Conservation (phyloP, 2,329 filamentous ascomycete genomes). For the Xylogone sp. region DNA sequence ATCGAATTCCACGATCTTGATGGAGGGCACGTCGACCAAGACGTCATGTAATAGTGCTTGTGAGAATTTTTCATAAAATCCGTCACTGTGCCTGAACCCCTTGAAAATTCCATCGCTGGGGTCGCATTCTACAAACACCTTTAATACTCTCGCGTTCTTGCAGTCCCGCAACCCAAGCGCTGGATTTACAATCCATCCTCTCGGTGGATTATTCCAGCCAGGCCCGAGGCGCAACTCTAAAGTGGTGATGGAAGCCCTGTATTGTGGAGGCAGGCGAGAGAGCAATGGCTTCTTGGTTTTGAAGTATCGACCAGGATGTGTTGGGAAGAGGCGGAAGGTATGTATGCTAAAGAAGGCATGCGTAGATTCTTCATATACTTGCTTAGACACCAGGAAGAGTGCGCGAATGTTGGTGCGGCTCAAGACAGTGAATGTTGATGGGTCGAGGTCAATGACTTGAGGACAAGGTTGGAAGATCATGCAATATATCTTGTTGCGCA, state of each 20-base stretch:
- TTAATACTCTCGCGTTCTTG: slow-evolving; percentile 52
- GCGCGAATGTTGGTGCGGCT: slow-evolving; percentile 49
- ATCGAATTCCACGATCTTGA: slow-evolving; percentile 64
- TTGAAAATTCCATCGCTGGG: slow-evolving; percentile 64
- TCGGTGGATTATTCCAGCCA: slow-evolving; percentile 67
- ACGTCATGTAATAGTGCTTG: slow-evolving; percentile 52
- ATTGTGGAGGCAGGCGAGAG: slow-evolving; percentile 57
- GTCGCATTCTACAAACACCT: slow-evolving; percentile 69
- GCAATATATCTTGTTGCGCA: slow-evolving; percentile 66
- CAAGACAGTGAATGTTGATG: slow-evolving; percentile 59
- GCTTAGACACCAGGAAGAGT: slow-evolving; percentile 57
- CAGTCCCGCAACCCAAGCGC: slow-evolving; percentile 62
- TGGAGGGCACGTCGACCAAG: slow-evolving; percentile 50
- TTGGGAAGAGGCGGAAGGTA: slow-evolving; percentile 64
- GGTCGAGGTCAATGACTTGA: slow-evolving; percentile 61
- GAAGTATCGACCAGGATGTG: slow-evolving; percentile 60
- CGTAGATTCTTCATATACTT: slow-evolving; percentile 59
- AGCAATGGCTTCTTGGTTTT: slow-evolving; percentile 71
- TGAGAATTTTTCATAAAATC: slow-evolving; percentile 69
- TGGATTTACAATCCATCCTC: slow-evolving; percentile 64
- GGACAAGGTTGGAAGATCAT: slow-evolving; percentile 53
- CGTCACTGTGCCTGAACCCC: slow-evolving; percentile 55
- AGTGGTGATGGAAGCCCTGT: slow-evolving; percentile 56
- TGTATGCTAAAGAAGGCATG: slow-evolving; percentile 62
- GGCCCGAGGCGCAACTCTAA: slow-evolving; percentile 70